Evolutionary conservation across 306 rosid species (phyloP).

Genomic region (Trichosanthes cucumerina): DNA sequence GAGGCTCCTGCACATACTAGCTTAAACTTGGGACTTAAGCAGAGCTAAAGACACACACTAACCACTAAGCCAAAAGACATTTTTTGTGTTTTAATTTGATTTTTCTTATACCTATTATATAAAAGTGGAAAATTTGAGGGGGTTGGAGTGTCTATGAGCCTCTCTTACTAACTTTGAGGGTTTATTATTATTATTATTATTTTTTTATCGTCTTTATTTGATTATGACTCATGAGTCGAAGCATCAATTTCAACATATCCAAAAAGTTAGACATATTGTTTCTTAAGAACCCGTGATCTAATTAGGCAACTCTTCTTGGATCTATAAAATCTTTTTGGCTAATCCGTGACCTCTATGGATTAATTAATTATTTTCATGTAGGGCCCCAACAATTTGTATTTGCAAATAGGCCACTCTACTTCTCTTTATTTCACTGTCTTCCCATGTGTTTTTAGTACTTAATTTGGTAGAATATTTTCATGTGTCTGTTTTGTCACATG

Average conservation of each 20-base stretch:
- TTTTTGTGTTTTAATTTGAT: too few relatives aligned
- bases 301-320: not conserved
- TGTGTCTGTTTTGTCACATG: not conserved
- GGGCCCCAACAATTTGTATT: not conserved
- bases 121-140: too few relatives aligned
- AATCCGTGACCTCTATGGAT: not conserved
- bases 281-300: conserved; percentile 7
- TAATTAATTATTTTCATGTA: not conserved
- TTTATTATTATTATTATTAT: too few relatives aligned
- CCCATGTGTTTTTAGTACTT: not conserved
- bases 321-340: not conserved
- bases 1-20: too few relatives aligned
- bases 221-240: not conserved
- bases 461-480: not conserved
- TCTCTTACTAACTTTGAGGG: too few relatives aligned
- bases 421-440: not conserved
- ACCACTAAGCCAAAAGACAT: too few relatives aligned
- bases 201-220: too few relatives aligned
- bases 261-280: not conserved
- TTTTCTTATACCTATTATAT: too few relatives aligned
- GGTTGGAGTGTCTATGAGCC: too few relatives aligned
- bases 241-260: not conserved
- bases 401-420: not conserved
- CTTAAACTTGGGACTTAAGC: too few relatives aligned
- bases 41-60: too few relatives aligned